Evolutionary conservation across 306 rosid species (phyloP), one percentile per base, ranked within the genome.

Genomic region (Lathyrus sativus): DNA sequence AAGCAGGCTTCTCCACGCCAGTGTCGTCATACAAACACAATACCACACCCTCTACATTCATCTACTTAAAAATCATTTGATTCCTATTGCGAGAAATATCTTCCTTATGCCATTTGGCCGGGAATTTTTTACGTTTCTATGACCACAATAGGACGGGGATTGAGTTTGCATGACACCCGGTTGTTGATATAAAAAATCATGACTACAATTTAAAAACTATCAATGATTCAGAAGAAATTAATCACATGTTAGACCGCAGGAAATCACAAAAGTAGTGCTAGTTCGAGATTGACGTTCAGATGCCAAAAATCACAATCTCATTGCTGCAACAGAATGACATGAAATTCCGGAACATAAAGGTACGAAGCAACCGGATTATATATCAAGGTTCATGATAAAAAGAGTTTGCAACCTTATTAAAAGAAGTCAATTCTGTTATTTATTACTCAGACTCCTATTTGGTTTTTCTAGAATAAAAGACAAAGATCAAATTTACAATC

Each of bases 251-350:
- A 19, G 67, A 62, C 68, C 28, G 37, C 8, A 44, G 65, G 39
- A 59, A 51, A 74, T 11, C 7, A 59, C 49, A 60, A 17, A 33
- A 54, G 9, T 37, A 43, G 51, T 14, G 29, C 17, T 65, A 49
- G 68, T 33, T 64, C 63, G 31, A 50, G 18, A 73, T 24, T 55
- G 96, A 41, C 92, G 96, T 28, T 85, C 80, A 71, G 91, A 65
- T 73, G 96, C 95, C 78, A 92, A 92, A 88, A 83, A 92, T 19
- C 76, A 74, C 76, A 89, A 80, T 81, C 98, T 81, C 92, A 88
- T 84, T 22, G 70, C 38, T 64, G 92, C 80, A 71, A 92, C 26
- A 62, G 71, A 73, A 53, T n/a, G 29, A 37, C 45, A 29, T 22
- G 53, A 59, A 35, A 9, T 55, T 71, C 63, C 14, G 8, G 54